Base-by-base conservation (phyloP, 371 early-diverging fungal species). In the Chytridiales sp. region DNA sequence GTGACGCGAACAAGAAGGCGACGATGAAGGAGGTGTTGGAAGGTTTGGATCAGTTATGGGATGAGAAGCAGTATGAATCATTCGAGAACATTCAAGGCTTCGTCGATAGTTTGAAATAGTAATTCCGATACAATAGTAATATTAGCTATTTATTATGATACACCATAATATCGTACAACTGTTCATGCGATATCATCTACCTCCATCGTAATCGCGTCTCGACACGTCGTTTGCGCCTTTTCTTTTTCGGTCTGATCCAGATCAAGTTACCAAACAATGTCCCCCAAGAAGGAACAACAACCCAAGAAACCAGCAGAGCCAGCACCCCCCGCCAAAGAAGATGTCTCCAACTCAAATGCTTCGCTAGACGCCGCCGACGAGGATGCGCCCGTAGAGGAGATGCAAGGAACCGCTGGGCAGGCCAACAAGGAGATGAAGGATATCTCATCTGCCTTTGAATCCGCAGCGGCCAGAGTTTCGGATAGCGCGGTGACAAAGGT, bases 61-160 rank as follows among this genome's bases (percentile, higher is more conserved):
- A 95, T 50, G 89, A 95, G 53, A 89, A 85, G 62, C 93, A 97
- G 70, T 97, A 97, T 66, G 93, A 94, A 60, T 70, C 72, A 19
- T 24, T 79, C 39, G 62, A 61, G n/a, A 32, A 46, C 27, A 57
- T 72, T 15, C 53, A 62, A 24, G 72, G 59, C 34, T 78, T 78
- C 47, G 26, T 77, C 51, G 59, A 62, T 43, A 62, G 66, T 8
- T 46, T 76, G 41, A 53, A 69, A 46, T 68, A 26, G 39, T 15
- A 49, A 3, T 29, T 44, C 17, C 44, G 21, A 44, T 44, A n/a
- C 17, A 17, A 38, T 9, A 38, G 8, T 9, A 38, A 38, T 38
- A 38, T 9, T 9, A 9, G 38, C 38, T 38, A n/a, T n/a, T n/a
- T n/a, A n/a, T n/a, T n/a, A n/a, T n/a, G n/a, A n/a, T n/a, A n/a